Percentiles rank a stretch among this genome's conserved stretches.
Conservation (phyloP, 2,329 filamentous ascomycete species). For the Phoma sp. region DNA sequence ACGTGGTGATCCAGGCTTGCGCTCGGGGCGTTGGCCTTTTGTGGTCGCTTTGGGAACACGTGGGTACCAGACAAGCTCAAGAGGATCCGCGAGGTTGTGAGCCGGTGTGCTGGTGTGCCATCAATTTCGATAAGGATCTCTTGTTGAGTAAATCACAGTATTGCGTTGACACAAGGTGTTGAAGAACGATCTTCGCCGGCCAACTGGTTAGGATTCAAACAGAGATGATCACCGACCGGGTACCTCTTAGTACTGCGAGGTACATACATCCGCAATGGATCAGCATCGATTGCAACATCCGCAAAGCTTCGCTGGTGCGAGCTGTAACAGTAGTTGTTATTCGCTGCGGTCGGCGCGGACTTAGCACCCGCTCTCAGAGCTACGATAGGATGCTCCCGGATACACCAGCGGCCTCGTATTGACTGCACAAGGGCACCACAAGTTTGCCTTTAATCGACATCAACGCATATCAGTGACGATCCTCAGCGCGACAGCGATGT, state of each 20-base stretch:
- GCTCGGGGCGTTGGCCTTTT: neutral
- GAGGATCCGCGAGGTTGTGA: neutral
- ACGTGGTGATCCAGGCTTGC: neutral
- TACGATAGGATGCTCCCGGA: neutral
- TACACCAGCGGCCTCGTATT: neutral
- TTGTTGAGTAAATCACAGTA: neutral
- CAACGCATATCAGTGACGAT: neutral
- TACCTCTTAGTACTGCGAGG: neutral
- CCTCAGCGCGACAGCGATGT: conserved; percentile 2
- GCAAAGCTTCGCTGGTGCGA: neutral
- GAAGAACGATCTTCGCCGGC: neutral
- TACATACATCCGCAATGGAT: neutral
- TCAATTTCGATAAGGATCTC: neutral
- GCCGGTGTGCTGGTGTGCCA: neutral
- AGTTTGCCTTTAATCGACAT: neutral
- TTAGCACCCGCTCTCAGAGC: neutral
- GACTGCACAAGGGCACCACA: neutral
- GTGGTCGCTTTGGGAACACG: neutral
- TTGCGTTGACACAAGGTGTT: neutral
- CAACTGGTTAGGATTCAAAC: neutral
- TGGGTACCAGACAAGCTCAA: conserved; percentile 7
- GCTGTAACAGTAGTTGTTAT: neutral
- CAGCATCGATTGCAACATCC: neutral
- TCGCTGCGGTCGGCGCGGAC: neutral
- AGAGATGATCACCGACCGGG: conserved; percentile 1